Base-by-base conservation (phyloP, 108 stramenopile species). In the Discostella pseudostelligera region DNA sequence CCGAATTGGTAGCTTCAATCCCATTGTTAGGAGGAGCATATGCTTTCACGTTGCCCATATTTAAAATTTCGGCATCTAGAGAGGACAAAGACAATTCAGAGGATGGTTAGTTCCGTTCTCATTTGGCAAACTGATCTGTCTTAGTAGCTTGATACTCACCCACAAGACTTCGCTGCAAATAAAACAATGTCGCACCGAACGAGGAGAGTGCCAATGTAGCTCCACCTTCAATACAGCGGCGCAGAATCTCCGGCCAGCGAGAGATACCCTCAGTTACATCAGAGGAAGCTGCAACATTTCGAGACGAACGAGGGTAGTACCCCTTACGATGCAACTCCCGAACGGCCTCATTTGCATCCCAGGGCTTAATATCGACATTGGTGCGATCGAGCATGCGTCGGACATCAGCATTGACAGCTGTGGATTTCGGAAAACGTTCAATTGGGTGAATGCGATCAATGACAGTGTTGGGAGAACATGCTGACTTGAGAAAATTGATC, bases 81-180 rank as follows among this genome's bases (percentile, higher is more conserved):
- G 39, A 45, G 8, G 44, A 44, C 40, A 10, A 60, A 11, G 44
- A 8, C 25, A 24, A n/a, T n/a, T n/a, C n/a, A 4, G 44, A 61
- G 4, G 45, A 45, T 21, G 19, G 20, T 61, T 61, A 40, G 28
- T 2, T 45, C 24, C 29, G 26, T 19, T 24, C 17, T 48, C 40
- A 22, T 10, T 14, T 48, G 29, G 29, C 29, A 51, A 50, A 50
- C 21, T 11, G 21, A 50, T 19, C 49, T 50, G 10, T 5, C 1
- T 20, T 11, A 19, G 8, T 24, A 50, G n/a, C 25, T 25, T 16
- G 24, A 8, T 16, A 69, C 67, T 48, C 11, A 69, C 67, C 97
- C 44, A 98, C 84, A 45, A 98, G 78, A 66, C 84, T 84, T 17
- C 95, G 82, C 69, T 93, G 92, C n/a, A 96, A 82, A 72, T 94